Evolutionary conservation across 495 filamentous ascomycete species (phyloP), one percentile per base, ranked within the genome.

Genomic region (Hyaloscypha hepaticicola): DNA sequence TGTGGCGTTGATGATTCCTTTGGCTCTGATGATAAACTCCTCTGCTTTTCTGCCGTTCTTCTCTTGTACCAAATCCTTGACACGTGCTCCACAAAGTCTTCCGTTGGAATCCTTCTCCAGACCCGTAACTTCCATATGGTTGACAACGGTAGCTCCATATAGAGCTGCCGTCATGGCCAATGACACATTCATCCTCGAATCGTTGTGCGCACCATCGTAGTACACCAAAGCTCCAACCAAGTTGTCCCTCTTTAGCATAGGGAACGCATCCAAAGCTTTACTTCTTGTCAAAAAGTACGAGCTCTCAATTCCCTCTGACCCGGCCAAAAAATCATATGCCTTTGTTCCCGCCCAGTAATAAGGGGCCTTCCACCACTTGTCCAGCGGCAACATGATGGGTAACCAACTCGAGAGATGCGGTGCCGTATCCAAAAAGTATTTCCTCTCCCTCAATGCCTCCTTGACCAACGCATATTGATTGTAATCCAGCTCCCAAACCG

Each of bases 261-360:
- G 95, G 72, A 99, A 99, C 8, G 90, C 90, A 74, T 97, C 94
- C 63, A 98, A 83, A 1, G 95, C 95, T 77, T 95, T 96, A 72
- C 90, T 95, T 76, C 89, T 91, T 21, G 94, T 95, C 71, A 98
- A 76, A 75, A 99, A 99, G 77, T 98, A 99, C 2, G 93, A 97
- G 72, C 87, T 95, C 78, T 99, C 95, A 68, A 99, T 96, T 61
- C 94, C 96, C 78, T 99, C 95, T 48, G 91, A 90, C 19, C 95
- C 95, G 71, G 95, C 95, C 61, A 98, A 81, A 68, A 95, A 86
- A 79, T 98, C 95, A 77, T 99, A 99, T 60, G 86, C 85, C 77
- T 99, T 99, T 53, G 94, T 96, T 60, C 95, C 95, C 6, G 85
- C 89, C 93, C 94, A 98, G 78, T 96, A 99, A 76, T 98, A 99